Evolutionary conservation across 2,329 filamentous ascomycete species (phyloP).

Genomic region (Rutstroemia sp.): DNA sequence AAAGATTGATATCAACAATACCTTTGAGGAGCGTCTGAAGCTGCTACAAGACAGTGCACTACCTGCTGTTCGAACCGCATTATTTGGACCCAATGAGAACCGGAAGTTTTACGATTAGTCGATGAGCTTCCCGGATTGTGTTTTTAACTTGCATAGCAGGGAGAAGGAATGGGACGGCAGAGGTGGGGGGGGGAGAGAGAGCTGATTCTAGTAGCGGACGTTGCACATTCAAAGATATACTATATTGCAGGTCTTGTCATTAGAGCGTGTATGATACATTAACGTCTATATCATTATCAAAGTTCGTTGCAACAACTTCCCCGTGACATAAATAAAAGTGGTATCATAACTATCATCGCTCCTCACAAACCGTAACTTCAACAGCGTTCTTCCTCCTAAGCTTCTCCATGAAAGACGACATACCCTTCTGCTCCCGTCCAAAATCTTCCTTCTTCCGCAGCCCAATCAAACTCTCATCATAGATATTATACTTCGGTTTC

Average conservation of each 20-base stretch:
- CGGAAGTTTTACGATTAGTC: conserved; percentile 86
- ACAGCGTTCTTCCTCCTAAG: not conserved
- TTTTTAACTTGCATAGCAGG: not conserved
- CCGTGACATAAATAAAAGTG: not conserved
- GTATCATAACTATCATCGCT: not conserved
- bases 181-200: not conserved
- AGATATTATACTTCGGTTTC: conserved; percentile 63
- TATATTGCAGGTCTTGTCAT: conserved; percentile 14
- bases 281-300: conserved; percentile 7
- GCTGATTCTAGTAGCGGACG: not conserved
- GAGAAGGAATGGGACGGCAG: not conserved
- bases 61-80: conserved; percentile 72
- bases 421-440: conserved; percentile 23
- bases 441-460: conserved; percentile 31
- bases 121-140: not conserved
- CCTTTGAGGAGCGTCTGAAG: conserved; percentile 82
- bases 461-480: conserved; percentile 17
- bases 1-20: conserved; percentile 99
- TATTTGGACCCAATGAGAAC: conserved; percentile 94
- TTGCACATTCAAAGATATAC: conserved; percentile 14
- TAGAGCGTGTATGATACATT: conserved; percentile 30
- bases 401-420: conserved; percentile 22
- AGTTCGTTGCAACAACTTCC: not conserved
- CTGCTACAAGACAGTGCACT: conserved; percentile 80
- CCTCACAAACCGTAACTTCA: not conserved